Conservation (phyloP, 441 rosid species). For the Populus hybrid region DNA sequence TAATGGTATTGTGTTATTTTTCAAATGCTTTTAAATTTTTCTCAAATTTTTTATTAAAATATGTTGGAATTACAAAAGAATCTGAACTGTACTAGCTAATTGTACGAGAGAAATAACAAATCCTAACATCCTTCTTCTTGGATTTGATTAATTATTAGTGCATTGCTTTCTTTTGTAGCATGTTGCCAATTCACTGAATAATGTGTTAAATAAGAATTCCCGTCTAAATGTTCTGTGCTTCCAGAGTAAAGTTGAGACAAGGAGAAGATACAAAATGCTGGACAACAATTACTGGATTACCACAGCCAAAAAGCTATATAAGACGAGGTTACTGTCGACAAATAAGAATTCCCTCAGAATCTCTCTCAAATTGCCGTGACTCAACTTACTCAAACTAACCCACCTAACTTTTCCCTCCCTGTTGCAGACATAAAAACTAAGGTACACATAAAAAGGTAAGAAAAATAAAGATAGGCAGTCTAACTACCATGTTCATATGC, state of each 20-base stretch:
- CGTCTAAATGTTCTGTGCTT: slow-evolving; percentile 9
- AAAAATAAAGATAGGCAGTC: slow-evolving; percentile 25
- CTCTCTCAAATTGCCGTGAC: too few relatives aligned
- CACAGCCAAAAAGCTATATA: background rate
- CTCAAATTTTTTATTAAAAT: too few relatives aligned
- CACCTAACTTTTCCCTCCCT: slow-evolving; percentile 23
- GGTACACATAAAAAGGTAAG: slow-evolving; percentile 28
- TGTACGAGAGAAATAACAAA: slow-evolving; percentile 24
- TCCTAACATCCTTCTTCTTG: slow-evolving; percentile 20
- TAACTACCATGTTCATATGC: slow-evolving; percentile 33
- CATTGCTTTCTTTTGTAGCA: slow-evolving; percentile 5
- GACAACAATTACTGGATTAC: background rate
- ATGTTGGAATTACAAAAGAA: too few relatives aligned
- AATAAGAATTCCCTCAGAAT: background rate
- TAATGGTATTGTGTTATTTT: too few relatives aligned
- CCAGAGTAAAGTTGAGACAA: slow-evolving; percentile 12
- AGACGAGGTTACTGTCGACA: background rate
- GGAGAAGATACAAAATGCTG: slow-evolving; percentile 9
- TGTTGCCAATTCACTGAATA: slow-evolving; percentile 27
- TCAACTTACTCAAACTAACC: slow-evolving; percentile 11
- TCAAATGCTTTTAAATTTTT: too few relatives aligned
- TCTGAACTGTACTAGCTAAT: too few relatives aligned
- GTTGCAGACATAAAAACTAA: slow-evolving; percentile 29
- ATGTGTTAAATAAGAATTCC: slow-evolving; percentile 5
- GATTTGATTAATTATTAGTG: background rate